Evolutionary conservation across 345 rosid species (phyloP).

Genomic region (Gossypium arboreum): DNA sequence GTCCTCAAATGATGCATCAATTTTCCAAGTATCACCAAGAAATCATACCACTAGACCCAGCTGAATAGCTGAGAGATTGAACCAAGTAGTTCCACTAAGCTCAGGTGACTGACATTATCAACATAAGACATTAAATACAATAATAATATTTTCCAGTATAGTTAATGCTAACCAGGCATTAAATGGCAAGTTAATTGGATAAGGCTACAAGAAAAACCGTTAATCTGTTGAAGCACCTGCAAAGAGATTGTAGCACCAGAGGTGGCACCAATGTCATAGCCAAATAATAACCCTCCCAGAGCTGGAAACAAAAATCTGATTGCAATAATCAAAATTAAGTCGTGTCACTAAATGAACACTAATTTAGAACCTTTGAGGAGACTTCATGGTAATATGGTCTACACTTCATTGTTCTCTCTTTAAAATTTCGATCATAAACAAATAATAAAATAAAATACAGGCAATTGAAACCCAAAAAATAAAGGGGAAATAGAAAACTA

Average conservation of each 20-base stretch:
- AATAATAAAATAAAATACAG: background rate
- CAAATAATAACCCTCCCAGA: constrained; percentile 81
- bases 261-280: constrained; percentile 97
- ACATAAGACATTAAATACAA: constrained; percentile 21
- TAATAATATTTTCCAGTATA: background rate
- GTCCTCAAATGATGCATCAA: constrained; percentile 8
- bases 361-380: background rate
- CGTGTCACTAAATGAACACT: background rate
- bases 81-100: constrained; percentile 91
- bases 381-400: background rate
- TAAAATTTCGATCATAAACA: background rate
- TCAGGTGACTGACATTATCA: constrained; percentile 52
- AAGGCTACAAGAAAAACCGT: background rate
- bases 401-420: background rate
- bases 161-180: background rate
- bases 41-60: constrained; percentile 91
- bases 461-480: background rate
- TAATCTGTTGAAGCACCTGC: constrained; percentile 45
- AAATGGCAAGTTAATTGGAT: background rate
- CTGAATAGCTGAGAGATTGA: constrained; percentile 77
- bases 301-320: constrained; percentile 90
- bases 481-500: background rate
- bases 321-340: constrained; percentile 15
- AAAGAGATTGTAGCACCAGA: constrained; percentile 86
- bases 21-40: constrained; percentile 14